A percentile compares a stretch with the other conserved stretches of the same genome.
Evolutionary conservation across 495 filamentous ascomycete species (phyloP).

Genomic region (Corynascus novoguineensis): DNA sequence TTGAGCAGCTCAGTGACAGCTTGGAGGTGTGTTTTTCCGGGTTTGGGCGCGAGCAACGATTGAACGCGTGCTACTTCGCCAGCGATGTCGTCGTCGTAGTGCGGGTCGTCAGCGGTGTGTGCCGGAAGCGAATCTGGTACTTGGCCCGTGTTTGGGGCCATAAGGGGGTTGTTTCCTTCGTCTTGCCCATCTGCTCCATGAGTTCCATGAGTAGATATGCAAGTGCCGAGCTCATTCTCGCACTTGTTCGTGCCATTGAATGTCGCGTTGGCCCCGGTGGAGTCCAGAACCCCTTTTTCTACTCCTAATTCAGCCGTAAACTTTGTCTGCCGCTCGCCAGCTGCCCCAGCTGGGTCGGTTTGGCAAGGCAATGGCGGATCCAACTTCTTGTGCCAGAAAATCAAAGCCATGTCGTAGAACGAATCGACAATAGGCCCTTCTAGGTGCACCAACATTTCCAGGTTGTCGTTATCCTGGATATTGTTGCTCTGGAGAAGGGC

Average conservation of each 20-base stretch:
- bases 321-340: too few relatives aligned
- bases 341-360: constrained; percentile 47
- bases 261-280: too few relatives aligned
- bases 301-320: too few relatives aligned
- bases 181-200: too few relatives aligned
- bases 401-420: constrained; percentile 64
- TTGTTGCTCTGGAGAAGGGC: constrained; percentile 70
- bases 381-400: constrained; percentile 63
- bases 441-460: constrained; percentile 74
- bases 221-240: too few relatives aligned
- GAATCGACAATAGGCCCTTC: constrained; percentile 73
- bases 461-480: constrained; percentile 70
- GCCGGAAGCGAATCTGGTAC: constrained; percentile 41
- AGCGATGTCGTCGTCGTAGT: constrained; percentile 57
- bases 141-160: neutral
- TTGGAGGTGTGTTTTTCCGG: constrained; percentile 48
- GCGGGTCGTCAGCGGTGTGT: constrained; percentile 52
- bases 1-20: constrained; percentile 61
- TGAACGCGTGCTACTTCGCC: constrained; percentile 58
- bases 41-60: constrained; percentile 41
- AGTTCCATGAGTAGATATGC: too few relatives aligned
- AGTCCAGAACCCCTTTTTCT: too few relatives aligned
- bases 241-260: too few relatives aligned
- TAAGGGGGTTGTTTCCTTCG: neutral
- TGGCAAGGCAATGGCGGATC: constrained; percentile 57